These are phyloP conservation scores for Candida cerambycidarum DNA, from an alignment of 805 yeast species.

Conservation along the genomic window DNA sequence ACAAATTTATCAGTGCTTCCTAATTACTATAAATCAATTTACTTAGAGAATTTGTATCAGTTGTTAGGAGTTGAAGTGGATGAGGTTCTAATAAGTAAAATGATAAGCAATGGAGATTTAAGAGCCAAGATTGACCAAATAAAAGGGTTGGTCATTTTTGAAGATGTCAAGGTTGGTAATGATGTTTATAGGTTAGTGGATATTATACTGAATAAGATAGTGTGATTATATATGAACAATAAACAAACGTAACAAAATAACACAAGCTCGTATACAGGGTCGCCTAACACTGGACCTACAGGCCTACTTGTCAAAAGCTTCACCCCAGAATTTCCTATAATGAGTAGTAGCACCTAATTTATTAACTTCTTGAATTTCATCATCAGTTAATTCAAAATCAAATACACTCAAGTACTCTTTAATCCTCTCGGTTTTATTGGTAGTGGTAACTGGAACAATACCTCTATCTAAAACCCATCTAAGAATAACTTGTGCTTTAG, in stretches of 20 bases:
- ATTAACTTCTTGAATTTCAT: constrained; percentile 40
- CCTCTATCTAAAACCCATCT: constrained; percentile 45
- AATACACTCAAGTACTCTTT: constrained; percentile 42
- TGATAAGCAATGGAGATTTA: constrained; percentile 36
- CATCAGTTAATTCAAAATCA: constrained; percentile 50
- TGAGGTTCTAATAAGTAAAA: constrained; percentile 29
- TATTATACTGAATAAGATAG: constrained; percentile 1
- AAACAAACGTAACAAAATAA: no score
- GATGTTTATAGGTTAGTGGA: constrained; percentile 12
- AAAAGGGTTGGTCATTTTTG: constrained; percentile 23
- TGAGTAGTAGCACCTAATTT: constrained; percentile 22
- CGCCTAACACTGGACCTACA: no score
- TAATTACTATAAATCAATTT: constrained; percentile 29
- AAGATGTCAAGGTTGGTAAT: constrained; percentile 4
- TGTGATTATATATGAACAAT: no score
- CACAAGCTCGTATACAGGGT: no score
- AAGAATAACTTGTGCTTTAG: constrained; percentile 42
- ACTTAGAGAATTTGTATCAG: constrained; percentile 19
- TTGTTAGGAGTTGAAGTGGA: constrained; percentile 15
- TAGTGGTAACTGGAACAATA: constrained; percentile 47
- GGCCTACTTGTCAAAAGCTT: no score
- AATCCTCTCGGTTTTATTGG: constrained; percentile 41
- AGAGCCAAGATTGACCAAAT: constrained; percentile 38
- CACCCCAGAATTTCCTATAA: constrained; percentile 5
- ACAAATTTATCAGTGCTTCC: constrained; percentile 32